Evolutionary conservation across 202 grass and related monocot genomes (phyloP).

Genomic region (Digitaria exilis): DNA sequence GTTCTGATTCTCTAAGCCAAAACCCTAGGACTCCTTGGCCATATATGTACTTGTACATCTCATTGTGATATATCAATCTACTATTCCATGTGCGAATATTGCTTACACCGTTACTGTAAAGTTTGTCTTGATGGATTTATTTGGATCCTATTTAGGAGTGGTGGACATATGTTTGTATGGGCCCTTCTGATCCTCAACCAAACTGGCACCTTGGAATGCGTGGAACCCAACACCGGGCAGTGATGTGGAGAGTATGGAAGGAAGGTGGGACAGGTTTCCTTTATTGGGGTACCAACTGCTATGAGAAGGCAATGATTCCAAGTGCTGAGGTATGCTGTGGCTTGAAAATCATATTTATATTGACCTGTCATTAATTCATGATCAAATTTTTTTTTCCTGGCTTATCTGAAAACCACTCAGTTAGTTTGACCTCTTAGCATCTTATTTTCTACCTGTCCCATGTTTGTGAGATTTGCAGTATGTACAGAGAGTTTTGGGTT

Average conservation of each 20-base stretch:
- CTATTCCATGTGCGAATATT: no score
- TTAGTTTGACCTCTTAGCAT: neutral
- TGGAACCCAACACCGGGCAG: slow-evolving; percentile 93
- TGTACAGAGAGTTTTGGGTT: neutral
- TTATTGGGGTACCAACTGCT: slow-evolving; percentile 98
- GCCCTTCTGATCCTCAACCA: slow-evolving; percentile 94
- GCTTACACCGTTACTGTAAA: neutral
- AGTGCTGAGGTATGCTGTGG: slow-evolving; percentile 77
- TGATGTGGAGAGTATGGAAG: slow-evolving; percentile 99
- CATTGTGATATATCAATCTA: no score
- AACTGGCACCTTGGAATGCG: slow-evolving; percentile 99
- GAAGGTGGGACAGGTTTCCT: slow-evolving; percentile 94
- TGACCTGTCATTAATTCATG: neutral
- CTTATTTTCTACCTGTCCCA: neutral
- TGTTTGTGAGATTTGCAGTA: neutral
- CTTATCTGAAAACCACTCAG: neutral
- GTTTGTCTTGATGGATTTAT: slow-evolving; percentile 21
- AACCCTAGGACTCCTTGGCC: no score
- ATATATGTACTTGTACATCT: no score
- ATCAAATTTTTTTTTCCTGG: neutral
- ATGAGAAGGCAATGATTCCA: slow-evolving; percentile 85
- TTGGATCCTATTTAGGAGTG: slow-evolving; percentile 64
- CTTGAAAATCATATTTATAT: slow-evolving; percentile 4
- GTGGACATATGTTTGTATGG: slow-evolving; percentile 99
- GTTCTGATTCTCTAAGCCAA: no score